Evolutionary conservation across 345 rosid species (phyloP).

Genomic region (Conringia planisiliqua): DNA sequence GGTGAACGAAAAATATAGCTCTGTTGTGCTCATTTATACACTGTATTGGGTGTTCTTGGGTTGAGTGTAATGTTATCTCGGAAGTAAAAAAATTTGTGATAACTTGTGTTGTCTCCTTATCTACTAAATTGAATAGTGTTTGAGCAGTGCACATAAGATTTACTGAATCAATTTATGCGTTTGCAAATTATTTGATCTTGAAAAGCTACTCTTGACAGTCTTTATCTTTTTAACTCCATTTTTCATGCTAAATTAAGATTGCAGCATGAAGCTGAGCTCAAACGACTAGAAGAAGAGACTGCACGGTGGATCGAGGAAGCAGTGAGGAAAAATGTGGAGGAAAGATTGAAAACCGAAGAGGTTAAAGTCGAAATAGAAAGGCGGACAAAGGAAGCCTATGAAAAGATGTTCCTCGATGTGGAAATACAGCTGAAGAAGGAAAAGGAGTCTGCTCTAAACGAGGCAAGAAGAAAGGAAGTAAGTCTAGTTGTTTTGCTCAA

Average conservation of each 20-base stretch:
- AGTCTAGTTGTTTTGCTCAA: conserved; percentile 12
- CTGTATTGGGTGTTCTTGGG: background rate
- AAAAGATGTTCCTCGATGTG: conserved; percentile 63
- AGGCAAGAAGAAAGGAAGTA: conserved; percentile 72
- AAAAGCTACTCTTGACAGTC: background rate
- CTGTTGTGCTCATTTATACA: background rate
- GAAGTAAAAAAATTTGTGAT: background rate
- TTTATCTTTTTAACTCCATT: background rate
- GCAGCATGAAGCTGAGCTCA: conserved; percentile 63
- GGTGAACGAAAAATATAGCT: background rate
- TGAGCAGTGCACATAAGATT: background rate
- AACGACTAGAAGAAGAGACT: conserved; percentile 70
- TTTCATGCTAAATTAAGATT: conserved; percentile 37
- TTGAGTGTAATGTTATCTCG: background rate
- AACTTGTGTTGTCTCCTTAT: background rate
- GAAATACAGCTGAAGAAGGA: conserved; percentile 55
- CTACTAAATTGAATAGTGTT: background rate
- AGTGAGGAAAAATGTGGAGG: conserved; percentile 73
- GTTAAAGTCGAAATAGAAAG: conserved; percentile 54
- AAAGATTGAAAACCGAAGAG: conserved; percentile 54
- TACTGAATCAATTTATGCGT: background rate
- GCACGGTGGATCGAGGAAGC: conserved; percentile 70
- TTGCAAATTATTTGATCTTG: background rate
- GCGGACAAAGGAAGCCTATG: conserved; percentile 57
- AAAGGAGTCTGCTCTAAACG: conserved; percentile 65